A percentile compares a stretch with the other conserved stretches of the same genome.
Evolutionary conservation across 2,329 filamentous ascomycete species (phyloP).

Genomic region (Claviceps purpurea): DNA sequence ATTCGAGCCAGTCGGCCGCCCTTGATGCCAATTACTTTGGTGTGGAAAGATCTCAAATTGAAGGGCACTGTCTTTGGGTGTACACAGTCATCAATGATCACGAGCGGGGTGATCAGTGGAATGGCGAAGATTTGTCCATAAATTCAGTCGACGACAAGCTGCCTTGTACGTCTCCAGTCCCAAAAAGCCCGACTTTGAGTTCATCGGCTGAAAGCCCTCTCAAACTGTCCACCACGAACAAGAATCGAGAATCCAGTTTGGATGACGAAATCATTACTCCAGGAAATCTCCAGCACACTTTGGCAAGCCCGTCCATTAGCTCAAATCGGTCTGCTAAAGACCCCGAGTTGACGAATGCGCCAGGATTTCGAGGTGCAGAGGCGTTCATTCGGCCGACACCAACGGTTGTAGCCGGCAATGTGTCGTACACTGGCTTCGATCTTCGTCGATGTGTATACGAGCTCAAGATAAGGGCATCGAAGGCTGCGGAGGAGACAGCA

Average conservation of each 20-base stretch:
- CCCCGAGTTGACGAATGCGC: constrained; percentile 45
- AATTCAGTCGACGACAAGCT: constrained; percentile 69
- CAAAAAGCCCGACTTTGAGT: constrained; percentile 24
- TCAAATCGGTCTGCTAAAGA: constrained; percentile 38
- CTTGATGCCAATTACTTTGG: constrained; percentile 96
- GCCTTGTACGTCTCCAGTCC: constrained; percentile 38
- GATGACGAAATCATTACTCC: constrained; percentile 54
- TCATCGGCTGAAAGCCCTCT: constrained; percentile 31
- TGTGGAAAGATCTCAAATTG: constrained; percentile 68
- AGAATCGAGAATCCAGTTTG: constrained; percentile 25
- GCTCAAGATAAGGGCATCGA: constrained; percentile 51
- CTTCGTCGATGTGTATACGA: constrained; percentile 65
- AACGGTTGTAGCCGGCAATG: constrained; percentile 56
- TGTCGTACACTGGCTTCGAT: constrained; percentile 68
- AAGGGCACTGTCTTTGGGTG: constrained; percentile 81
- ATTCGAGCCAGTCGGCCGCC: constrained; percentile 79
- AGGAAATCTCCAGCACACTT: constrained; percentile 57
- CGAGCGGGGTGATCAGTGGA: constrained; percentile 86
- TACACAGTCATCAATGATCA: constrained; percentile 79
- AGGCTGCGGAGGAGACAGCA: constrained; percentile 42
- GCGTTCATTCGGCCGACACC: constrained; percentile 83
- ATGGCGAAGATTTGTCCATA: constrained; percentile 91
- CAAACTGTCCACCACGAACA: constrained; percentile 10
- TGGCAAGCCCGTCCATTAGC: constrained; percentile 55
- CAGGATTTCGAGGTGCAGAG: constrained; percentile 80